Base-by-base conservation (phyloP, 371 early-diverging fungal genomes). In the Mortierella sp. region DNA sequence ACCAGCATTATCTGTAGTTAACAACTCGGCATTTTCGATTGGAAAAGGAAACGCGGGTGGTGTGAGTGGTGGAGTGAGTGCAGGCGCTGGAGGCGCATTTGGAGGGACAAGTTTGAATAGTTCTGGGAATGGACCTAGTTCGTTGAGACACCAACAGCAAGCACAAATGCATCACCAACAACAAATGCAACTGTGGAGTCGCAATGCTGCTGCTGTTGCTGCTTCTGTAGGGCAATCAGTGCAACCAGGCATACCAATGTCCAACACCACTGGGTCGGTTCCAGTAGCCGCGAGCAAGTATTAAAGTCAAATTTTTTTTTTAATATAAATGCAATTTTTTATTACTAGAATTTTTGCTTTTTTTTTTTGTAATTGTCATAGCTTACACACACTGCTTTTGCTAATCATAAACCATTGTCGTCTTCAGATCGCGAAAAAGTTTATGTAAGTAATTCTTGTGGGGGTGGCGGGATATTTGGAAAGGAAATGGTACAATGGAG, bases 121-220 rank as follows among this genome's bases (percentile, higher is more conserved):
- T 3, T 54, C 56, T 31, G 57, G 63, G 8, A 69, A 69, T 43
- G 80, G 80, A 19, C 80, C 80, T 1, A 74, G 75, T 62, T 73
- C 80, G 7, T 45, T 79, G 47, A 69, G 54, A 35, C 80, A 79
- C 35, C 80, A 79, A 51, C 80, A 79, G 42, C 80, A 79, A 53
- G 71, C 75, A 2, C 80, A 79, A 61, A 69, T 70, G 75, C 80
- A 79, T 34, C 80, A 79, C 22, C 80, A 79, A 34, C 80, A 79
- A 40, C 80, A 79, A 35, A 79, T 70, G 75, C 80, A 79, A 29
- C 49, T 79, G 3, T 74, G 74, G 75, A 79, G 80, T 34, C 70
- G 80, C 1, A 73, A 70, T 51, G 80, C 80, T 0, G 73, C 73
- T 5, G 56, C 72, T 0, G 49, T 61, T 13, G n/a, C 9, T 19